These are phyloP conservation scores for Pulicaria dysenterica DNA, from an alignment of 129 eudicot species.

Conservation along the genomic window DNA sequence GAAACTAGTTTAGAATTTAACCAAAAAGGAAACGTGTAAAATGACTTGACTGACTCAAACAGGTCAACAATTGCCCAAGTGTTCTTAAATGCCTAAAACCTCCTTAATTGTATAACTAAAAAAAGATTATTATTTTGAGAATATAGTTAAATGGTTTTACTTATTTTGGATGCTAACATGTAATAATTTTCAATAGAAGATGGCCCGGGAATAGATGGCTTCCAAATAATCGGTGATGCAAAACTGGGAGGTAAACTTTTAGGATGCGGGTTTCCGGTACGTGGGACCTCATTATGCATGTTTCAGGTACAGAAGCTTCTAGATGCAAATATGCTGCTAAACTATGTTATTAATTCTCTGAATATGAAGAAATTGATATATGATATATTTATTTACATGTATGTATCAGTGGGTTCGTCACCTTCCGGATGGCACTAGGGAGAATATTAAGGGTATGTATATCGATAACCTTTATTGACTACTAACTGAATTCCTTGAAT, in stretches of 20 bases:
- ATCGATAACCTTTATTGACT: neutral
- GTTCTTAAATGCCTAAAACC: too few species aligned
- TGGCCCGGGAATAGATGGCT: slow-evolving; percentile 76
- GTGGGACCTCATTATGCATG: slow-evolving; percentile 87
- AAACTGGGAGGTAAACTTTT: slow-evolving; percentile 69
- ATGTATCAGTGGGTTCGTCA: slow-evolving; percentile 89
- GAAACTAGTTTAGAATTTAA: neutral
- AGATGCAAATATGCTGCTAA: neutral
- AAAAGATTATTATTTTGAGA: too few species aligned
- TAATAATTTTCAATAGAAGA: slow-evolving; percentile 40
- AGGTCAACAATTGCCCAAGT: too few species aligned
- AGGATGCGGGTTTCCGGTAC: slow-evolving; percentile 81
- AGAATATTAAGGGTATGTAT: slow-evolving; percentile 81
- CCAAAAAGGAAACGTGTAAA: too few species aligned
- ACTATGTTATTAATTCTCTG: neutral
- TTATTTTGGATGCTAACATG: too few species aligned
- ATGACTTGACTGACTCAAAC: neutral
- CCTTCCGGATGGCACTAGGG: slow-evolving; percentile 85
- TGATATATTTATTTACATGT: slow-evolving; percentile 10
- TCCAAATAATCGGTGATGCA: slow-evolving; percentile 89
- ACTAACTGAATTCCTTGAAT: neutral
- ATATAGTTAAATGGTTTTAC: neutral
- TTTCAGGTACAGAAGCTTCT: slow-evolving; percentile 62
- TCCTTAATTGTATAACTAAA: too few species aligned
- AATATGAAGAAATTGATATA: slow-evolving; percentile 6